Evolutionary conservation across 495 filamentous ascomycete species (phyloP).

Genomic region (Aspergillus cristatus): DNA sequence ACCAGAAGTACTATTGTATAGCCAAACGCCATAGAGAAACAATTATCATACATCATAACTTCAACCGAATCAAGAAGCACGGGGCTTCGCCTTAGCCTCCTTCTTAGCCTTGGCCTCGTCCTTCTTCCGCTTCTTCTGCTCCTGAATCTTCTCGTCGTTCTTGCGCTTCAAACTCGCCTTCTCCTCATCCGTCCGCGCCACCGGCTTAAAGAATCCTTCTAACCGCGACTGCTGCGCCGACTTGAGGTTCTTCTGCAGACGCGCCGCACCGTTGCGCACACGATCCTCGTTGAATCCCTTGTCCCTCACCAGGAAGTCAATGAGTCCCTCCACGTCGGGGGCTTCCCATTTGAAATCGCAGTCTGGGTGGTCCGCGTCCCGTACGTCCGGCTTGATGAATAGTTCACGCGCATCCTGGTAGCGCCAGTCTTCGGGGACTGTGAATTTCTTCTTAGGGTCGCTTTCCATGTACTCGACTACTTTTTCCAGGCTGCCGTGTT

Average conservation of each 20-base stretch:
- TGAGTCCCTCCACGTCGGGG: constrained; percentile 79
- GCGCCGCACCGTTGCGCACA: constrained; percentile 64
- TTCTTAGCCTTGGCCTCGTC: constrained; percentile 81
- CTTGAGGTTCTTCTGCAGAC: constrained; percentile 82
- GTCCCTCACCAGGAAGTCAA: constrained; percentile 81
- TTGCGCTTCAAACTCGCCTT: constrained; percentile 81
- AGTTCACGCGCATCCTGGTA: constrained; percentile 84
- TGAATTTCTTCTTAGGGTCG: constrained; percentile 69
- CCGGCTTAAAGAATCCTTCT: constrained; percentile 95
- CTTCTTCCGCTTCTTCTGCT: constrained; percentile 91
- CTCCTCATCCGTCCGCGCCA: constrained; percentile 81
- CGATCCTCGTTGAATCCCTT: constrained; percentile 97
- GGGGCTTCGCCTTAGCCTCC: constrained; percentile 77
- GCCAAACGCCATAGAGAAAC: too few relatives aligned
- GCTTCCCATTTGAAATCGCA: constrained; percentile 98
- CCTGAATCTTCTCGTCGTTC: constrained; percentile 77
- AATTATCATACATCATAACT: too few relatives aligned
- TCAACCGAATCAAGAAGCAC: constrained; percentile 57
- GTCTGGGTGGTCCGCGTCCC: constrained; percentile 69
- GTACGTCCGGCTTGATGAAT: constrained; percentile 83
- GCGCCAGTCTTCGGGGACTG: constrained; percentile 86
- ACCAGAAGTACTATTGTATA: too few relatives aligned
- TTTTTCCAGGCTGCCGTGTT: constrained; percentile 77
- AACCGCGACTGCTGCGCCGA: constrained; percentile 78
- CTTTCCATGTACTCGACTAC: constrained; percentile 69